Evolutionary conservation across 768 basidiomycete genomes (phyloP), one percentile per base, ranked within the genome.

Genomic region (Boletus rubroflammeus): DNA sequence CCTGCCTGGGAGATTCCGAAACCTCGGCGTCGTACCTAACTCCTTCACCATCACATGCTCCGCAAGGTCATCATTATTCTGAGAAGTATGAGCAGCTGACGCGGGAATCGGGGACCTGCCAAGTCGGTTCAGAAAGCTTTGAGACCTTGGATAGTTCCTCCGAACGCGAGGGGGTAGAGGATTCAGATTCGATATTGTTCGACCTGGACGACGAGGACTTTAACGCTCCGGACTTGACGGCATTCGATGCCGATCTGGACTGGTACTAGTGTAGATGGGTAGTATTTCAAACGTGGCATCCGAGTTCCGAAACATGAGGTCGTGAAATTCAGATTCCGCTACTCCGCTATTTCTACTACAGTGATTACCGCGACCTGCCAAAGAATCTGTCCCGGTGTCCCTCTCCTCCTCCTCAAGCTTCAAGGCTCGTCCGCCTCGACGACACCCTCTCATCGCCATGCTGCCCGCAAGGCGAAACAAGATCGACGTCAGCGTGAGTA

Each of bases 401-500:
- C 21, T n/a, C 42, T 5, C 36, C 45, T 35, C 31, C 54, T 47
- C 50, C 40, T 48, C 38, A 8, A 34, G 23, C 28, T 34, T 34
- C 28, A 55, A 62, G 49, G 50, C 66, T 65, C 56, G 57, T 56
- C 62, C 59, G 60, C 65, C 46, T 55, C 49, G 56, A 52, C 57
- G 28, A 44, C 58, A 34, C 51, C 62, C 44, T 47, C 55, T 50
- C 60, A 60, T 57, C 60, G 54, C 56, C 59, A 92, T 93, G 88
- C 81, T 84, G 50, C 88, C 91, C 46, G 77, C 79, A 55, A 82
- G 80, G 74, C 87, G 87, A 72, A 93, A 95, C 76, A 96, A 97
- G 81, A 79, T 96, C 75, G 95, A 97, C 77, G 81, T 96, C 74
- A 92, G 87, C 74, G 94, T 95, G 67, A 68, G 90, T 74, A 42